Evolutionary conservation across 2,329 filamentous ascomycete genomes (phyloP), one percentile per base, ranked within the genome.

Genomic region (Pezicula rhizophila): DNA sequence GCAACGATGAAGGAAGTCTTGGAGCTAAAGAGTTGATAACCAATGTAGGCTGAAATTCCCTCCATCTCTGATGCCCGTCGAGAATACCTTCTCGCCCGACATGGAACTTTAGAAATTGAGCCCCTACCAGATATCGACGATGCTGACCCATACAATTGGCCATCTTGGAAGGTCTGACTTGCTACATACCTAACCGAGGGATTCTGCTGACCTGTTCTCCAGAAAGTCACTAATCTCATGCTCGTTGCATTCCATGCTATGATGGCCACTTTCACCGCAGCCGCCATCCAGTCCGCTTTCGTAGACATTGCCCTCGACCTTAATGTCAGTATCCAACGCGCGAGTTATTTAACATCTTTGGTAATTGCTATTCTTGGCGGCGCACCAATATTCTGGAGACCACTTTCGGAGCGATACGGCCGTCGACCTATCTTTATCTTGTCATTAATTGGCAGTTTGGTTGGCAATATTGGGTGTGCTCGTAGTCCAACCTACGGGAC

Each of bases 111-210:
- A 23, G 23, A 23, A 23, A 23, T 23, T 23, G 23, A 23, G 3
- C 23, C 23, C 23, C 23, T 23, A 4, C 23, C 23, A 23, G 23
- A 23, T 23, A 23, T 23, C 23, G 23, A 23, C 23, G 23, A 70
- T 48, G 72, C 71, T 5, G 76, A 79, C 58, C 76, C 76, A 2
- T 76, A 74, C 56, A 79, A 79, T 52, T 79, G 74, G 74, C 68
- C 74, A 3, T 57, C 51, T 11, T 76, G 74, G 73, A 76, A 76
- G 66, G 71, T 70, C 55, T 23, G 7, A n/a, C 34, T 37, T 37
- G 4, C n/a, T 23, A 23, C 6, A 37, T 4, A 14, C 58, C 76
- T 35, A 37, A 5, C 15, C 8, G 8, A 14, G 8, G 1, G 1
- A 14, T 14, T 17, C 26, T 18, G 42, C 28, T 46, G 14, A 42